A percentile compares a stretch with the other conserved stretches of the same genome.
Evolutionary conservation across 2,329 filamentous ascomycete genomes (phyloP).

Genomic region (Diaporthe destruens): DNA sequence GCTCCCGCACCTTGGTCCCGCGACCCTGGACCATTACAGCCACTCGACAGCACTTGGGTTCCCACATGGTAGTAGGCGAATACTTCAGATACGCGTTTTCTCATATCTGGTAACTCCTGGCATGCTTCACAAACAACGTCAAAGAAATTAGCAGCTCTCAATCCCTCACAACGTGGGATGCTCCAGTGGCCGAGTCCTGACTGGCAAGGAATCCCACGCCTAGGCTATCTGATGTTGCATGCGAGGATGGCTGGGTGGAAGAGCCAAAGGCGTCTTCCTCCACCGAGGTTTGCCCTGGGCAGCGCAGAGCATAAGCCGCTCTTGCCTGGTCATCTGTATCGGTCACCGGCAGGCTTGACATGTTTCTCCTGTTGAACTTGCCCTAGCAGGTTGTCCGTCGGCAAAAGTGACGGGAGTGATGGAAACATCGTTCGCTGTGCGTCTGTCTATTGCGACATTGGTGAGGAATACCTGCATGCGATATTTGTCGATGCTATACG

Average conservation of each 20-base stretch:
- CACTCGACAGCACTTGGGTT: constrained; percentile 18
- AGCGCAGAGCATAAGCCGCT: constrained; percentile 21
- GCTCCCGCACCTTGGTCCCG: constrained; percentile 30
- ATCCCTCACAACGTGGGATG: not conserved
- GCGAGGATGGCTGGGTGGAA: not conserved
- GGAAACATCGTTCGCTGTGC: not conserved
- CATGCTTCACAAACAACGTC: not conserved
- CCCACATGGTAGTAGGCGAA: not conserved
- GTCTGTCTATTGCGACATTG: not conserved
- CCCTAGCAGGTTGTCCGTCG: not conserved
- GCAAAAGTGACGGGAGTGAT: not conserved
- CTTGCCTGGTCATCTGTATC: constrained; percentile 4
- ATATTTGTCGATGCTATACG: constrained; percentile 11
- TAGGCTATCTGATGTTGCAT: not conserved
- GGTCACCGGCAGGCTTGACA: constrained; percentile 8
- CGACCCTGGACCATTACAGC: constrained; percentile 37
- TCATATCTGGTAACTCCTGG: constrained; percentile 7
- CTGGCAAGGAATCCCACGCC: not conserved
- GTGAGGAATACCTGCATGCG: not conserved
- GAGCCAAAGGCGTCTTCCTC: constrained; percentile 1
- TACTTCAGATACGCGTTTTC: constrained; percentile 14
- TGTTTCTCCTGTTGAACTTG: not conserved
- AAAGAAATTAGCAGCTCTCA: not conserved
- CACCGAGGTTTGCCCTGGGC: constrained; percentile 13
- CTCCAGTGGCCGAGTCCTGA: not conserved